These are phyloP conservation scores for Diplodia seriata DNA, from an alignment of 2,329 filamentous ascomycete species.

Conservation along the genomic window DNA sequence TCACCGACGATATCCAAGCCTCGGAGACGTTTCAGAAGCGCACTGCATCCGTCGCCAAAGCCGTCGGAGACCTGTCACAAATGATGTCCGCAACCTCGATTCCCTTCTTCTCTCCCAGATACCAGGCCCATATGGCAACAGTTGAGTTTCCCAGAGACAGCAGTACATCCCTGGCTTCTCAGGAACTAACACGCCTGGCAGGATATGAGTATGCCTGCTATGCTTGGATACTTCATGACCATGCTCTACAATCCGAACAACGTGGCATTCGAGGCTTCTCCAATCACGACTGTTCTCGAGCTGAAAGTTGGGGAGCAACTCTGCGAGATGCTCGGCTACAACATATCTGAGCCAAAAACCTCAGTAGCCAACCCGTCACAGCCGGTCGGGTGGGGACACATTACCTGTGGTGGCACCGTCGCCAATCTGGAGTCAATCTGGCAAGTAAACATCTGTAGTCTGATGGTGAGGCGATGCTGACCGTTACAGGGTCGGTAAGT, in stretches of 20 bases:
- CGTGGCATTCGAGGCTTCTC: slow-evolving; percentile 56
- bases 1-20: slow-evolving; percentile 46
- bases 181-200: too few relatives aligned
- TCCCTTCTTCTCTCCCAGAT: slow-evolving; percentile 57
- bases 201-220: slow-evolving; percentile 52
- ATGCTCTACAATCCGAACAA: slow-evolving; percentile 62
- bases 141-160: too few relatives aligned
- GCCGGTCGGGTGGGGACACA: slow-evolving; percentile 53
- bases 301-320: slow-evolving; percentile 55
- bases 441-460: slow-evolving; percentile 35
- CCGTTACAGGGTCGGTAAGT: slow-evolving; percentile 26
- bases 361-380: slow-evolving; percentile 37
- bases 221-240: slow-evolving; percentile 58
- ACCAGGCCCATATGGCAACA: slow-evolving; percentile 55
- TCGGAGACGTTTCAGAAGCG: slow-evolving; percentile 46
- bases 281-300: slow-evolving; percentile 55
- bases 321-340: slow-evolving; percentile 56
- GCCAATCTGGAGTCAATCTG: slow-evolving; percentile 60
- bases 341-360: slow-evolving; percentile 34
- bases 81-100: slow-evolving; percentile 54
- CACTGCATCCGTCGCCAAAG: slow-evolving; percentile 46
- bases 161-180: too few relatives aligned
- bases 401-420: slow-evolving; percentile 56
- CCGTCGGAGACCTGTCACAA: slow-evolving; percentile 46
- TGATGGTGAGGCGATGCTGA: slow-evolving; percentile 4